Conservation (phyloP, 2,329 filamentous ascomycete species). For the Neoascochyta sp. region DNA sequence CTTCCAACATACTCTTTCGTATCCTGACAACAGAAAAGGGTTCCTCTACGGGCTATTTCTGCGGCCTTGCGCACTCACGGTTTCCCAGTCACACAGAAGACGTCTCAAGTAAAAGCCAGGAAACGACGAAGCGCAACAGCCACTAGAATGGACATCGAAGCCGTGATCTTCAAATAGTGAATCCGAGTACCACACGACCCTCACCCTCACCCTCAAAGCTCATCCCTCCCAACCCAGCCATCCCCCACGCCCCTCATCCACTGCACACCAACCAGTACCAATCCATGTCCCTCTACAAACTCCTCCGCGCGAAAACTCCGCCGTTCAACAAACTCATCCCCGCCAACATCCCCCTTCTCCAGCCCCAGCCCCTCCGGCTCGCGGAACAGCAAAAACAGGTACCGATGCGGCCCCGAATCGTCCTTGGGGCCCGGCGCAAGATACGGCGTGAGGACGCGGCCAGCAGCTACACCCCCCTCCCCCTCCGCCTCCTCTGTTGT, state of each 20-base stretch:
- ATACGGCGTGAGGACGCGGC: conserved; percentile 29
- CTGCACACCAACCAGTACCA: conserved; percentile 33
- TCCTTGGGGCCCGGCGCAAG: conserved; percentile 35
- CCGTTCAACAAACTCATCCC: conserved; percentile 37
- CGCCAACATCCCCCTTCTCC: conserved; percentile 30
- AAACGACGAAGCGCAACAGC: too few relatives aligned
- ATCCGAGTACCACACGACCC: too few relatives aligned
- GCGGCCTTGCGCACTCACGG: too few relatives aligned
- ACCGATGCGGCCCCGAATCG: conserved; percentile 35
- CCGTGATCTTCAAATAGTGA: too few relatives aligned
- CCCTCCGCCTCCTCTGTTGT: background rate
- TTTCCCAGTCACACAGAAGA: too few relatives aligned
- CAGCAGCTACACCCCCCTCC: conserved; percentile 2
- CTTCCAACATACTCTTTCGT: too few relatives aligned
- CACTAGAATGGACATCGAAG: too few relatives aligned
- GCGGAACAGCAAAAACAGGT: conserved; percentile 30
- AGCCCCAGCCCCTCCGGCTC: conserved; percentile 21
- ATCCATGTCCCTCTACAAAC: conserved; percentile 20
- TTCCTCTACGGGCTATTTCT: too few relatives aligned
- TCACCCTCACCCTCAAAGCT: conserved; percentile 1
- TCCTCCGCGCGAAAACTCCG: conserved; percentile 26
- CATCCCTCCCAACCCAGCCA: conserved; percentile 23
- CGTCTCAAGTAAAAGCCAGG: too few relatives aligned
- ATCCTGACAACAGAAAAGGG: too few relatives aligned
- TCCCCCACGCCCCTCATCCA: conserved; percentile 39